phyloP scores from a whole-genome alignment of 768 basidiomycete genomes.

The Peribolospora baueri region DNA sequence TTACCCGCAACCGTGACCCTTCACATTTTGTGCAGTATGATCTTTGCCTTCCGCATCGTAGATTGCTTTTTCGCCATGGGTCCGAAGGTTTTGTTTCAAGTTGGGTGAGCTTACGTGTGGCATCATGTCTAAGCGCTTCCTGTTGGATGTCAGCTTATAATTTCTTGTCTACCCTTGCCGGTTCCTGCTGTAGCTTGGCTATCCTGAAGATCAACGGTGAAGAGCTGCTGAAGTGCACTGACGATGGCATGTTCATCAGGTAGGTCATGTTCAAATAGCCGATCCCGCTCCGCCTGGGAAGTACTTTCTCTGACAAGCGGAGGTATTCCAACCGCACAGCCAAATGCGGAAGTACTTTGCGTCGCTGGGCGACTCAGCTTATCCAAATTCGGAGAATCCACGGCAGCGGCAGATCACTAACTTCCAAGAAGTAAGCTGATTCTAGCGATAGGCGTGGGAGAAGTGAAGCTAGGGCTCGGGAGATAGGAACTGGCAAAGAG shows the following conservation, averaged over 20 bases:
- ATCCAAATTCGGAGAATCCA: conserved; percentile 66
- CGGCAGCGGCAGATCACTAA: conserved; percentile 78
- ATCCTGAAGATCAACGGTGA: conserved; percentile 96
- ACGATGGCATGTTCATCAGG: conserved; percentile 93
- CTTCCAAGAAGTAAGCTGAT: conserved; percentile 51
- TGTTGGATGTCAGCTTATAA: background rate
- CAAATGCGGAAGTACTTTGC: conserved; percentile 89
- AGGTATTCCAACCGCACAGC: conserved; percentile 21
- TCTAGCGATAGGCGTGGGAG: background rate
- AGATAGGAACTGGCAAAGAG: too few relatives aligned
- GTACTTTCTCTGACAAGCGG: background rate
- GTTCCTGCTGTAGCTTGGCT: conserved; percentile 27
- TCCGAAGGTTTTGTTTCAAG: conserved; percentile 92
- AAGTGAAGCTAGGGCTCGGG: too few relatives aligned
- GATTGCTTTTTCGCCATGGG: conserved; percentile 93
- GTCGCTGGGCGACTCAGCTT: conserved; percentile 76
- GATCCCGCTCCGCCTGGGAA: background rate
- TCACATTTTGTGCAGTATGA: conserved; percentile 40
- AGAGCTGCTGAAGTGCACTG: conserved; percentile 68
- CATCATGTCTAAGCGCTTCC: too few relatives aligned
- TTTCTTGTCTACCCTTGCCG: background rate
- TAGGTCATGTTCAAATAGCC: conserved; percentile 21
- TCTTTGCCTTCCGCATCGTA: conserved; percentile 91
- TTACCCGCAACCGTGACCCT: conserved; percentile 14
- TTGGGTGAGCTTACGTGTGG: conserved; percentile 38